Evolutionary conservation across 257 asterid species (phyloP).

Genomic region (Penstemon eatonii): DNA sequence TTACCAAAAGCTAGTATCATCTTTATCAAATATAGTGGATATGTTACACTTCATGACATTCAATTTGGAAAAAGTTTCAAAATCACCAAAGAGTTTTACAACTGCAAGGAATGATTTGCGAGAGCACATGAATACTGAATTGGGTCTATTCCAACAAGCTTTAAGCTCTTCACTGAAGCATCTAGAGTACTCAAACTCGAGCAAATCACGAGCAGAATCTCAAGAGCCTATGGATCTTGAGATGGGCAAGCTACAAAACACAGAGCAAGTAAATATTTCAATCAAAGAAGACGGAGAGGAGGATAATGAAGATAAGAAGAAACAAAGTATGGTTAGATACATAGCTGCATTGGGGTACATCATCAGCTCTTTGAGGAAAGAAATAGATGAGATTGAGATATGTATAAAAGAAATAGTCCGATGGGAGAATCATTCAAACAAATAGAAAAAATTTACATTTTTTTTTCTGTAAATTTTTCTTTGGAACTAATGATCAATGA

Average conservation of each 20-base stretch:
- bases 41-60: conserved; percentile 26
- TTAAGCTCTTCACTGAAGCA: conserved; percentile 29
- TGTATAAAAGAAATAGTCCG: conserved; percentile 31
- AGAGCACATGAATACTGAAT: conserved; percentile 25
- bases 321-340: conserved; percentile 18
- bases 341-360: conserved; percentile 41
- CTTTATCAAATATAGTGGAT: conserved; percentile 32
- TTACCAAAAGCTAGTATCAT: conserved; percentile 46
- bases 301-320: conserved; percentile 16
- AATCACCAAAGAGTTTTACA: conserved; percentile 13
- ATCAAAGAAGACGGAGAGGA: conserved; percentile 24
- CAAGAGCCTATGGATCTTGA: conserved; percentile 29
- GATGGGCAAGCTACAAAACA: conserved; percentile 20
- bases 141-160: conserved; percentile 28
- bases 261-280: not conserved
- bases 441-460: not conserved
- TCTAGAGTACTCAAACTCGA: conserved; percentile 18
- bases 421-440: conserved; percentile 28
- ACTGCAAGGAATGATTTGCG: conserved; percentile 32
- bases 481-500: no score
- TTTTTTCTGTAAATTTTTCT: no score
- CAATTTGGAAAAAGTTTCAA: conserved; percentile 35
- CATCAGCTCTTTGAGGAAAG: conserved; percentile 37
- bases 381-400: conserved; percentile 28
- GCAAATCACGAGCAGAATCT: conserved; percentile 14